Evolutionary conservation across 2,329 filamentous ascomycete species (phyloP), one percentile per base, ranked within the genome.

Genomic region (Fusarium armeniacum): DNA sequence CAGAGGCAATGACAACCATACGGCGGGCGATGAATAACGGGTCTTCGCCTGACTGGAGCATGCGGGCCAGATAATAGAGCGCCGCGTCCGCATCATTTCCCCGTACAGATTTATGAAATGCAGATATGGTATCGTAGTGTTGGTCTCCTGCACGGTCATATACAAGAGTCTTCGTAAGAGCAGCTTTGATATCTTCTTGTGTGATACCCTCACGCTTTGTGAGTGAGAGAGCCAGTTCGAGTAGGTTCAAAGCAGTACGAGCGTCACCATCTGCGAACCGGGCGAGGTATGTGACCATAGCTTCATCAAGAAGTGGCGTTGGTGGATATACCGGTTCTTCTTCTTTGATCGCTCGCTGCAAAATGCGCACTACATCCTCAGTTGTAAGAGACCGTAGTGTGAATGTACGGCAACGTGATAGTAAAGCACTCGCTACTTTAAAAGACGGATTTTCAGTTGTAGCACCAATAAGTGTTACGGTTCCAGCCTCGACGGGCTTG

Each of bases 91-190:
- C 80, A 75, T 98, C 91, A 58, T 89, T 91, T 41, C 96, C 96
- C 46, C 96, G 91, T 12, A 98, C 90, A 4, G 94, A 94, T 76
- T 99, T 99, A 85, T 98, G 96, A 74, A 98, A 96, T 32, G 96
- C 96, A 1, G 93, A 97, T 75, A 99, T 98, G 55, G 93, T 96
- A 77, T 99, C 95, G 82, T 98, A 99, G 81, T 98, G 96, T 78
- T 97, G 93, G 80, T 99, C 96, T 54, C 96, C 95, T 1, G 92
- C 93, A 57, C 96, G 90, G 79, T 99, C 96, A 80, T 98, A 98
- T 16, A 98, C 94, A 3, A 98, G 84, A 0, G 95, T 98, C 77
- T 94, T 94, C 4, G 95, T 98, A 12, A 99, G 85, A 4, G 92
- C 87, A 2, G 89, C 84, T 77, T 97, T 97, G 77, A 99, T 89